phyloP scores from a whole-genome alignment of 331 rosid genomes.

The Acacia pycnantha region DNA sequence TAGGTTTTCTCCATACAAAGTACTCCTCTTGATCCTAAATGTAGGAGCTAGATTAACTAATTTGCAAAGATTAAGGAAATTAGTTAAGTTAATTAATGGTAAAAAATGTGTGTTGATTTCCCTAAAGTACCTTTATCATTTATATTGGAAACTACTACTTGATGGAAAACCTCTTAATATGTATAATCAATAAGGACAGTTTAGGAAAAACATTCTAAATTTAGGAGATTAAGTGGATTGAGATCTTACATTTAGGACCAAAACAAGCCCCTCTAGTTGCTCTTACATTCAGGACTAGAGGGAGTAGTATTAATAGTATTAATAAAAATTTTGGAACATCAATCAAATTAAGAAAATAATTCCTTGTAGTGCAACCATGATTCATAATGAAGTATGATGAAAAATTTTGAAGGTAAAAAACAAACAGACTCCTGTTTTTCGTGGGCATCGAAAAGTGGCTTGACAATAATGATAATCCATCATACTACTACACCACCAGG shows the following conservation, averaged over 20 bases:
- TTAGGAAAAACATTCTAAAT: too few relatives aligned
- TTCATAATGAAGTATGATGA: conserved; percentile 8
- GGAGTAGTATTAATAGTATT: too few relatives aligned
- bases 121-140: not conserved
- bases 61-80: not conserved
- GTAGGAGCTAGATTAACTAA: not conserved
- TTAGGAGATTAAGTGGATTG: not conserved
- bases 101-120: not conserved
- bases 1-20: not conserved
- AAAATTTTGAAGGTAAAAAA: not conserved
- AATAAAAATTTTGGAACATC: not conserved
- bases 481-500: not conserved
- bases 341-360: not conserved
- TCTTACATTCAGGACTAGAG: not conserved
- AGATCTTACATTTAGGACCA: not conserved
- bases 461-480: not conserved
- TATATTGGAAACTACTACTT: not conserved
- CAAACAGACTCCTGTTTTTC: not conserved
- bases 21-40: not conserved
- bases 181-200: not conserved
- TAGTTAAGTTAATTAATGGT: not conserved
- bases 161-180: not conserved
- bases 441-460: not conserved
- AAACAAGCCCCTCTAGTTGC: not conserved
- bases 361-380: not conserved